Percentiles rank a stretch among this genome's conserved stretches.
These are phyloP conservation scores for Dorcoceras hygrometricum DNA, from an alignment of 257 asterid species.

Conservation along the genomic window DNA sequence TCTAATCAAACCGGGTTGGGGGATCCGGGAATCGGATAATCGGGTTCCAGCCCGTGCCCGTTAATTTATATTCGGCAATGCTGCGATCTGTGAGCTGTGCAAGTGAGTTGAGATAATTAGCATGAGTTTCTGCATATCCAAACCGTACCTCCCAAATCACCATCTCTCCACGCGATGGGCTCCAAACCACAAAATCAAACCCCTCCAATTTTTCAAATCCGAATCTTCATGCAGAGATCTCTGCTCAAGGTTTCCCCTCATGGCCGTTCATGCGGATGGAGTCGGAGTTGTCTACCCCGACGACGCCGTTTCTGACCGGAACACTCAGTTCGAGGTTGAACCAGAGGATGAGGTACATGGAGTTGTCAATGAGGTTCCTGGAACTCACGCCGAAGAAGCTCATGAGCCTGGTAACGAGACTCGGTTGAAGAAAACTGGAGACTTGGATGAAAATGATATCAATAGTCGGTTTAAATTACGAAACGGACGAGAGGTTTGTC, in stretches of 20 bases:
- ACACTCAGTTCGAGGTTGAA: slow-evolving; percentile 37
- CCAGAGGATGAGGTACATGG: slow-evolving; percentile 24
- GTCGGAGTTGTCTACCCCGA: slow-evolving; percentile 56
- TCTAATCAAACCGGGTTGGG: too few relatives aligned
- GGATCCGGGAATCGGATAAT: too few relatives aligned
- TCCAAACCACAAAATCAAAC: slow-evolving; percentile 38
- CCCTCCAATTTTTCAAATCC: slow-evolving; percentile 26
- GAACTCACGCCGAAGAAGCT: slow-evolving; percentile 36
- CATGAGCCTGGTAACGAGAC: slow-evolving; percentile 18
- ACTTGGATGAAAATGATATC: slow-evolving; percentile 30
- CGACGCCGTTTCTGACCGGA: slow-evolving; percentile 48
- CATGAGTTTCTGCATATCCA: slow-evolving; percentile 55
- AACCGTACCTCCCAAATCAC: slow-evolving; percentile 41
- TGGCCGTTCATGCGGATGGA: slow-evolving; percentile 48
- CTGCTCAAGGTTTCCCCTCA: slow-evolving; percentile 16
- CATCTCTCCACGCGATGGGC: slow-evolving; percentile 36
- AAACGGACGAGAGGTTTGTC: slow-evolving; percentile 76
- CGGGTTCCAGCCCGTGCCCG: too few relatives aligned
- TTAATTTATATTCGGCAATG: too few relatives aligned
- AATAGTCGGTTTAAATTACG: slow-evolving; percentile 56
- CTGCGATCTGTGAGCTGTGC: too few relatives aligned
- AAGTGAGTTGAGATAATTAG: too few relatives aligned
- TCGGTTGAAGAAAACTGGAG: slow-evolving; percentile 28
- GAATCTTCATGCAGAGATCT: slow-evolving; percentile 16
- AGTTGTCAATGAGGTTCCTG: slow-evolving; percentile 27